Evolutionary conservation across 331 rosid species (phyloP), one percentile per base, ranked within the genome.

Genomic region (Quercus phellos): DNA sequence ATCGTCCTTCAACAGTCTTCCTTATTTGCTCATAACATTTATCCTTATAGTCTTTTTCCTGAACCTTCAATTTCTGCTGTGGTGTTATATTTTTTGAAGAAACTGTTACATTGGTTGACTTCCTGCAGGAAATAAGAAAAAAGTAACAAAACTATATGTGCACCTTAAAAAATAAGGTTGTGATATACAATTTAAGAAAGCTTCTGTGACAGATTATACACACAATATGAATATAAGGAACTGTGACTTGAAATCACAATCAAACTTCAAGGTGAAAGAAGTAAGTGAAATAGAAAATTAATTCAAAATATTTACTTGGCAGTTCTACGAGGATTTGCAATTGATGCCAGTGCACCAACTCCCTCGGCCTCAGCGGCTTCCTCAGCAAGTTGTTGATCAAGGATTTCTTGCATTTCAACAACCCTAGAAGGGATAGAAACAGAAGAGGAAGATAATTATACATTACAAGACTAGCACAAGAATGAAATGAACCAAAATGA

Each of bases 311-410:
- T 43, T 82, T 88, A 95, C 99, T 74, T 81, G 85, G 86, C 34
- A 43, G 79, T 85, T 88, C 81, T 90, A 51, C 82, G 98, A 78
- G 96, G 92, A 89, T 90, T 91, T 70, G 96, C 88, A 58, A 89
- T 74, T 59, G 96, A 19, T 78, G 93, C 94, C 88, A 88, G 77
- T 67, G 88, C 96, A 70, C 90, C 96, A 51, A 84, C 96, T 72
- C 96, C 99, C 87, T 95, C 99, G 67, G 97, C 98, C 85, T 92
- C 99, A 26, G 99, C 98, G 75, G 97, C 97, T 82, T 93, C 99
- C 90, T 95, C 99, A 73, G 97, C 98, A 89, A 93, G 81, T 84
- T 92, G 99, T 84, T 93, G 91, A 88, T 95, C 99, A 75, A 84
- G 94, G 70, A 95, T 90, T 81, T 95, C 99, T 89, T 95, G 99